These are phyloP conservation scores for Galerina sulciceps DNA, from an alignment of 768 basidiomycete species.

Conservation along the genomic window DNA sequence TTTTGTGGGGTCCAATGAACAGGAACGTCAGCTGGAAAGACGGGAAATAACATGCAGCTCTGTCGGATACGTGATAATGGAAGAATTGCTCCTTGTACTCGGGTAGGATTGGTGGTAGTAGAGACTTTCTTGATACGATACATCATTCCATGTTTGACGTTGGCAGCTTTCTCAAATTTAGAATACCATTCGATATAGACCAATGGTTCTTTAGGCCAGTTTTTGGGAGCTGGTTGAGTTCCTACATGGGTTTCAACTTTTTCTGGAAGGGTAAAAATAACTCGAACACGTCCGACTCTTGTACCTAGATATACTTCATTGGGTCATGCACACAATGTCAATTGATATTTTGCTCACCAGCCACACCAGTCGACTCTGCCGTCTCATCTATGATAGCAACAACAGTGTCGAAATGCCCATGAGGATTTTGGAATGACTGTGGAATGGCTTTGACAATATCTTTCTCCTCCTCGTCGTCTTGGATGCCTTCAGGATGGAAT, in stretches of 20 bases:
- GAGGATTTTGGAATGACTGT: neutral
- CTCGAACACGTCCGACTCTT: constrained; percentile 17
- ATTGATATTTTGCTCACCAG: neutral
- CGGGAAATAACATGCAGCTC: constrained; percentile 36
- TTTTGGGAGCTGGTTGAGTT: constrained; percentile 4
- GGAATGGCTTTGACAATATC: constrained; percentile 26
- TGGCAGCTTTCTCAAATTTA: neutral
- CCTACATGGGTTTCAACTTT: neutral
- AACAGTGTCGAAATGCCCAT: constrained; percentile 29
- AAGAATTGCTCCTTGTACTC: constrained; percentile 24
- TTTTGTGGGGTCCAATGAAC: too few relatives aligned
- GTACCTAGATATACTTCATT: constrained; percentile 12
- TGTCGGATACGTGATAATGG: constrained; percentile 32
- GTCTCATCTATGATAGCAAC: constrained; percentile 15
- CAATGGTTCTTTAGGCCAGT: constrained; percentile 19
- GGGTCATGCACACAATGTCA: neutral
- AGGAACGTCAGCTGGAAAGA: too few relatives aligned
- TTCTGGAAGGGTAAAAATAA: constrained; percentile 24
- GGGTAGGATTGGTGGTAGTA: too few relatives aligned
- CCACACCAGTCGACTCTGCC: constrained; percentile 26
- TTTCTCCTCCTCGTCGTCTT: constrained; percentile 19
- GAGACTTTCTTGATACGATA: constrained; percentile 1
- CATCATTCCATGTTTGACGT: constrained; percentile 9
- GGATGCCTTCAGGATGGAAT: constrained; percentile 18
- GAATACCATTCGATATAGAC: constrained; percentile 21